phyloP scores from a whole-genome alignment of 2,329 filamentous ascomycete genomes.

The Neopestalotiopsis sp. region DNA sequence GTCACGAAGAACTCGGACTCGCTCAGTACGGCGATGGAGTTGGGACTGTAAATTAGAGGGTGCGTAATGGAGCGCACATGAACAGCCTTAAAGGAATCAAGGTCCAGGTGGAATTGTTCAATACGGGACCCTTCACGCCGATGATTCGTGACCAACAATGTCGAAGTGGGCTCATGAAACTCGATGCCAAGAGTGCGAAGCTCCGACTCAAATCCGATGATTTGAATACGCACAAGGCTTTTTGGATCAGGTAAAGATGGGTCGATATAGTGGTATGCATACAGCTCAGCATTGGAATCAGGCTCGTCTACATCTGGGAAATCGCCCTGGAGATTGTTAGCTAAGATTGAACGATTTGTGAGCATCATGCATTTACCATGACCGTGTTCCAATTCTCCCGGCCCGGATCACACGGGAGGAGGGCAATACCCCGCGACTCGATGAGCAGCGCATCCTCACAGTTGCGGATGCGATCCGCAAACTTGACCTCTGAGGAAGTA shows the following conservation, averaged over 20 bases:
- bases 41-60: too few relatives aligned
- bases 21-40: too few relatives aligned
- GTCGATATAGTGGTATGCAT: not conserved
- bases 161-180: not conserved
- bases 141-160: not conserved
- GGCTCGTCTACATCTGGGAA: not conserved
- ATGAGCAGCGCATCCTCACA: not conserved
- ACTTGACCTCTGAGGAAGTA: not conserved
- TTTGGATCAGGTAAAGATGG: not conserved
- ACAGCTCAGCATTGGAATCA: not conserved
- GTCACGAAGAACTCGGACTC: too few relatives aligned
- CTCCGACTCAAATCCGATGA: not conserved
- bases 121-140: not conserved
- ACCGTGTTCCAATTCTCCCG: not conserved
- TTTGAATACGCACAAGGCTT: not conserved
- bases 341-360: not conserved
- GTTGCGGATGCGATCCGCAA: not conserved
- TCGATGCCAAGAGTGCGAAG: not conserved
- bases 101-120: not conserved
- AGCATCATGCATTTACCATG: not conserved
- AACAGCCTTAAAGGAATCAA: not conserved
- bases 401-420: not conserved
- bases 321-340: not conserved
- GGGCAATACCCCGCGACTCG: not conserved
- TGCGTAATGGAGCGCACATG: not conserved